Evolutionary conservation across 2,329 filamentous ascomycete genomes (phyloP).

Genomic region (Apiospora sp.): DNA sequence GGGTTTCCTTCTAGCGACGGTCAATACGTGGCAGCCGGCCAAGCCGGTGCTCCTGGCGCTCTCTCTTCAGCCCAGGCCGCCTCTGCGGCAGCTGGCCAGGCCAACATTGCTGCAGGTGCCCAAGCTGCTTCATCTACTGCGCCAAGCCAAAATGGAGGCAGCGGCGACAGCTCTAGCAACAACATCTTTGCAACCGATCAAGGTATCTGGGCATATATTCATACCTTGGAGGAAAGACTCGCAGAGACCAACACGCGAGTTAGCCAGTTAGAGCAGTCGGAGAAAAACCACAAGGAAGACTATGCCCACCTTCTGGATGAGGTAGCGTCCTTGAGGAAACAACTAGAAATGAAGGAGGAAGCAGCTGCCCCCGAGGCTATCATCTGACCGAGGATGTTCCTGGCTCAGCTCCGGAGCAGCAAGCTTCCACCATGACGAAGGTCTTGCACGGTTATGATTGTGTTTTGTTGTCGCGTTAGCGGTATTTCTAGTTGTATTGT

Average conservation of each 20-base stretch:
- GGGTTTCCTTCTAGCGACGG: conserved; percentile 42
- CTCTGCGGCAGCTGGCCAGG: conserved; percentile 35
- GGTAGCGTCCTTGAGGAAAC: conserved; percentile 44
- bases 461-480: conserved; percentile 13
- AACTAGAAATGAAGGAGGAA: conserved; percentile 40
- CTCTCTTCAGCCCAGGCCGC: conserved; percentile 35
- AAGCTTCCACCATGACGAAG: conserved; percentile 1
- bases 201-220: conserved; percentile 76
- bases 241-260: conserved; percentile 55
- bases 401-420: neutral
- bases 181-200: conserved; percentile 70
- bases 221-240: conserved; percentile 70
- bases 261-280: conserved; percentile 50
- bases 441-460: conserved; percentile 9
- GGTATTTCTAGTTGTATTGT: conserved; percentile 14
- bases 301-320: conserved; percentile 43
- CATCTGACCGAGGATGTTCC: neutral
- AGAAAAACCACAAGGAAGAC: conserved; percentile 47
- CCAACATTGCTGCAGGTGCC: conserved; percentile 27
- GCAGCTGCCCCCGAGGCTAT: conserved; percentile 26
- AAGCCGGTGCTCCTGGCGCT: conserved; percentile 30
- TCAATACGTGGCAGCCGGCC: conserved; percentile 40
- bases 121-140: conserved; percentile 53
- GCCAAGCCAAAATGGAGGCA: conserved; percentile 60
- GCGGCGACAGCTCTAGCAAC: conserved; percentile 67